Conservation (phyloP, 2,329 filamentous ascomycete genomes). For the Aureobasidium subglaciale region DNA sequence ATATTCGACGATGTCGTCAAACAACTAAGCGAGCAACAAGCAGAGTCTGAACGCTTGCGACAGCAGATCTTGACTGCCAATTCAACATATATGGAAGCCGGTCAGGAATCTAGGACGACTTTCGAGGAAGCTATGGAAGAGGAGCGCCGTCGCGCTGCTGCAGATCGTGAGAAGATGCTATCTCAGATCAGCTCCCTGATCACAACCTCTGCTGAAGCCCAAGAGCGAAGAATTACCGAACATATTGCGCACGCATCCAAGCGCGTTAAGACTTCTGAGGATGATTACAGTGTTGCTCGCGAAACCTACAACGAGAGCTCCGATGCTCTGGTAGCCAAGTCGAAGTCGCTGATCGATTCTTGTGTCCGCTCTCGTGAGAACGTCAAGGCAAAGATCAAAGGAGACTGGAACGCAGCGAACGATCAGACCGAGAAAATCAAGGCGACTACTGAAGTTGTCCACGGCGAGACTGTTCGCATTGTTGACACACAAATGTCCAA, state of each 20-base stretch:
- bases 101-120: slow-evolving; percentile 56
- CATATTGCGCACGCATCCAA: slow-evolving; percentile 59
- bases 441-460: slow-evolving; percentile 74
- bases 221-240: slow-evolving; percentile 62
- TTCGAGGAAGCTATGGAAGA: slow-evolving; percentile 66
- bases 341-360: slow-evolving; percentile 61
- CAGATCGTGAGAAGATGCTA: slow-evolving; percentile 68
- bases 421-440: slow-evolving; percentile 79
- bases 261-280: slow-evolving; percentile 30
- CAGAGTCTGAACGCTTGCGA: slow-evolving; percentile 66
- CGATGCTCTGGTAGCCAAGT: slow-evolving; percentile 64
- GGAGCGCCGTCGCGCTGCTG: slow-evolving; percentile 64
- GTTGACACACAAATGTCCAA: slow-evolving; percentile 85
- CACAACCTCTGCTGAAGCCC: slow-evolving; percentile 63
- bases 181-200: slow-evolving; percentile 72
- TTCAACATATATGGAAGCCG: slow-evolving; percentile 60
- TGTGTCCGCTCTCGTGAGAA: slow-evolving; percentile 67
- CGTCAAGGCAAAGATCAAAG: slow-evolving; percentile 74
- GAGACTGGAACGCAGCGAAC: slow-evolving; percentile 77
- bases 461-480: slow-evolving; percentile 81
- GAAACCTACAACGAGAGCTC: slow-evolving; percentile 63
- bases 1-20: slow-evolving; percentile 76
- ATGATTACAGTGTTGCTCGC: slow-evolving; percentile 54
- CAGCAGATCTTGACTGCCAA: slow-evolving; percentile 66
- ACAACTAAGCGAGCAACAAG: slow-evolving; percentile 68